Evolutionary conservation across 2,329 filamentous ascomycete species (phyloP).

Genomic region (Apiospora saccharicola): DNA sequence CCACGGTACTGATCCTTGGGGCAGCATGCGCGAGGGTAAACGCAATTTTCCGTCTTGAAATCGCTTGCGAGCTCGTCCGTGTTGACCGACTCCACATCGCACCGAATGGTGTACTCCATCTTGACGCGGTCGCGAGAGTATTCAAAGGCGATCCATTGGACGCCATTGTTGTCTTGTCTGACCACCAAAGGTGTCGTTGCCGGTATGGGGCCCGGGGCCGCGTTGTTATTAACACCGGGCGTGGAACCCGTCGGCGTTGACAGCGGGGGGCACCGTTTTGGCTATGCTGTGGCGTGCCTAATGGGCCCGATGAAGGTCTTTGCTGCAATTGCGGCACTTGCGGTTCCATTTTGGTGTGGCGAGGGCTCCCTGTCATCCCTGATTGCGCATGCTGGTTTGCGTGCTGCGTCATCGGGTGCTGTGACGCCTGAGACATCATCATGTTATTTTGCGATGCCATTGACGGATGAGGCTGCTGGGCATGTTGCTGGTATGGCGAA

Average conservation of each 20-base stretch:
- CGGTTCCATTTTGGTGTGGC: slow-evolving; percentile 68
- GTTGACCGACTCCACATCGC: slow-evolving; percentile 95
- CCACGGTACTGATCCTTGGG: slow-evolving; percentile 95
- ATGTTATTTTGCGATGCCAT: slow-evolving; percentile 71
- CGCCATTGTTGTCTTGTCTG: slow-evolving; percentile 92
- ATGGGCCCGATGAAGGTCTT: slow-evolving; percentile 59
- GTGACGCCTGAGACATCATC: slow-evolving; percentile 70
- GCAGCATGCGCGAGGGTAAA: slow-evolving; percentile 95
- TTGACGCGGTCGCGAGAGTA: slow-evolving; percentile 97
- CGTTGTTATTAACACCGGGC: slow-evolving; percentile 80
- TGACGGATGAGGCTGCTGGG: slow-evolving; percentile 61
- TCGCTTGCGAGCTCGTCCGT: slow-evolving; percentile 84
- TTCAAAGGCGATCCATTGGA: slow-evolving; percentile 99
- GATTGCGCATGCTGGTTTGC: slow-evolving; percentile 62
- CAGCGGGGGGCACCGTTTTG: slow-evolving; percentile 51
- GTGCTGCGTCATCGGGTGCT: slow-evolving; percentile 67
- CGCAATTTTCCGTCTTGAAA: slow-evolving; percentile 98
- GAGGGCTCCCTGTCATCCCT: slow-evolving; percentile 67
- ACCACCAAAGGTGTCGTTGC: slow-evolving; percentile 95
- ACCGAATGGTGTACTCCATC: slow-evolving; percentile 99
- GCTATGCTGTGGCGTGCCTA: slow-evolving; percentile 53
- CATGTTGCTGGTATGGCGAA: slow-evolving; percentile 68
- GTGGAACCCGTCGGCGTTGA: slow-evolving; percentile 55
- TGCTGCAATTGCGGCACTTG: slow-evolving; percentile 70
- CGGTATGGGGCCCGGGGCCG: slow-evolving; percentile 93